A percentile compares a stretch with the other conserved stretches of the same genome.
Evolutionary conservation across 768 basidiomycete species (phyloP).

Genomic region (Dentipellis sp.): DNA sequence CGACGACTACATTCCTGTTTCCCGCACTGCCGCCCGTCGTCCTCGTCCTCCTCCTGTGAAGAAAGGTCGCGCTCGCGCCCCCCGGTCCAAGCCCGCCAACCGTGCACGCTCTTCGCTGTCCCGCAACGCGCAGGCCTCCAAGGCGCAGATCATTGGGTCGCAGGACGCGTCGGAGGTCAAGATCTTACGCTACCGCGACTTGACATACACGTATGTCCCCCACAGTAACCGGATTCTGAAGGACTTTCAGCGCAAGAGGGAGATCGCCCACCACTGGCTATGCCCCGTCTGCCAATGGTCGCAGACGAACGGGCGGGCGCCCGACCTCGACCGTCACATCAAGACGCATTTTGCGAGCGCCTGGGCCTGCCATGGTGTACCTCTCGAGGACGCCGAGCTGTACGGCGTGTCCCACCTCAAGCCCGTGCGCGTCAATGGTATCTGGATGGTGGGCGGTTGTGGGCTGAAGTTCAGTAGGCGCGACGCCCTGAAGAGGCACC

Average conservation of each 20-base stretch:
- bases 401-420: neutral
- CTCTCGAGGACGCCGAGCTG: neutral
- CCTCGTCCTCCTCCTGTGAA: neutral
- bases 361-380: neutral
- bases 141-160: too few species aligned
- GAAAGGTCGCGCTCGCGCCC: neutral
- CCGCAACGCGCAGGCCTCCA: too few species aligned
- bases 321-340: neutral
- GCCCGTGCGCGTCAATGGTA: neutral
- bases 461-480: neutral
- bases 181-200: neutral
- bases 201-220: neutral
- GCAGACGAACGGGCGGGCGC: neutral
- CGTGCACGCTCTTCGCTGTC: too few species aligned
- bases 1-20: neutral
- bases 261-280: neutral
- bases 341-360: neutral
- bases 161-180: too few species aligned
- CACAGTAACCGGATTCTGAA: neutral
- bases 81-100: neutral
- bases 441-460: neutral
- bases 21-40: neutral
- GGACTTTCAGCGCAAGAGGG: neutral
- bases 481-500: neutral
- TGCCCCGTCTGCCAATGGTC: neutral